Conservation (phyloP, 2,329 filamentous ascomycete species). For the Claviceps digitariae region DNA sequence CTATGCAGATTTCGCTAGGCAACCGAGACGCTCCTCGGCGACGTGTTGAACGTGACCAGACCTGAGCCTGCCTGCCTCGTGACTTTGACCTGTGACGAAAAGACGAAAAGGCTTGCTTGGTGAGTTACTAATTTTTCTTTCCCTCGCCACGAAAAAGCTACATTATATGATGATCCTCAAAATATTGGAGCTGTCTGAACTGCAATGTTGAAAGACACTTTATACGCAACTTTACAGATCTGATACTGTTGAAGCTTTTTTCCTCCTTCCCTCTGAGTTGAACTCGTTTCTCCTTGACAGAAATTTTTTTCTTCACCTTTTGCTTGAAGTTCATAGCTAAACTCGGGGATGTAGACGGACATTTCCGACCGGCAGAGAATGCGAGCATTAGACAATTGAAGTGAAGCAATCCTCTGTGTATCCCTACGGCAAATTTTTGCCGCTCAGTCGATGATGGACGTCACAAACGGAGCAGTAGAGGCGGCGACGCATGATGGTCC, state of each 20-base stretch:
- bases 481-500: conserved; percentile 27
- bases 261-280: neutral
- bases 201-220: conserved; percentile 45
- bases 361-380: neutral
- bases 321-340: neutral
- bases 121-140: neutral
- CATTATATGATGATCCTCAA: conserved; percentile 28
- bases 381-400: neutral
- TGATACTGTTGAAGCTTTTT: neutral
- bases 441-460: conserved; percentile 23
- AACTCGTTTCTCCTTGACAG: neutral
- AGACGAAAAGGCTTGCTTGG: neutral
- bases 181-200: conserved; percentile 69
- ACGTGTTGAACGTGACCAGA: conserved; percentile 2
- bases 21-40: conserved; percentile 5
- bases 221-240: conserved; percentile 38
- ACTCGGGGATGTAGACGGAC: neutral
- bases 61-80: neutral
- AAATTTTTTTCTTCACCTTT: neutral
- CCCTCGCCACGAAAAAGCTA: neutral
- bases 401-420: neutral
- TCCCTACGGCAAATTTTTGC: neutral
- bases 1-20: conserved; percentile 2
- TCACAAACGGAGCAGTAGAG: conserved; percentile 24
- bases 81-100: neutral